Conservation (phyloP, 73 alveolate genomes). For the Stentor coeruleus region DNA sequence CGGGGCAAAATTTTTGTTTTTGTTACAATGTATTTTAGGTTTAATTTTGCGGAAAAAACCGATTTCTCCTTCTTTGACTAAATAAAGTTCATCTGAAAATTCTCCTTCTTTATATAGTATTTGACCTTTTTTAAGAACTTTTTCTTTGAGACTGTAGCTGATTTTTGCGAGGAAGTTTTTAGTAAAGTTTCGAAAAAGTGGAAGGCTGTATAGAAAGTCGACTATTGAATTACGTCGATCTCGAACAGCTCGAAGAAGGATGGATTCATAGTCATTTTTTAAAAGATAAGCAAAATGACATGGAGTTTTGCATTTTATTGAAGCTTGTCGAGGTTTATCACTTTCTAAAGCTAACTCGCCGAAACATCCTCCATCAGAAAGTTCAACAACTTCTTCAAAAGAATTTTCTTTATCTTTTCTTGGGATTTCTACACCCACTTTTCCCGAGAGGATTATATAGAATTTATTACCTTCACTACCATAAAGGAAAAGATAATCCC, state of each 20-base stretch:
- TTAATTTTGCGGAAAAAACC: background rate
- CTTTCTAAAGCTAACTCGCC: background rate
- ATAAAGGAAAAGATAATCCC: constrained; percentile 23
- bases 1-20: background rate
- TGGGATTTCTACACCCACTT: background rate
- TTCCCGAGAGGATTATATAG: constrained; percentile 36
- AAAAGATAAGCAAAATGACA: background rate
- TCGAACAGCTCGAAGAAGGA: background rate
- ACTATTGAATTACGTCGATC: background rate
- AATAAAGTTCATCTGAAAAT: too few relatives aligned
- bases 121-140: background rate
- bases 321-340: background rate
- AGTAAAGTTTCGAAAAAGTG: background rate
- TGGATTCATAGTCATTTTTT: background rate
- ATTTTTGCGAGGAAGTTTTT: background rate
- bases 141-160: background rate
- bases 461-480: constrained; percentile 45
- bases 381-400: background rate
- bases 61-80: background rate
- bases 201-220: background rate
- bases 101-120: background rate
- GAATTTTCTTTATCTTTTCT: background rate
- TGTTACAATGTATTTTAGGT: background rate
- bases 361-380: background rate
- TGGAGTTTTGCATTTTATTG: background rate